Percentiles rank a stretch among this genome's conserved stretches.
phyloP scores from a whole-genome alignment of 371 early-diverging fungal genomes.

The Mortierella sp. region DNA sequence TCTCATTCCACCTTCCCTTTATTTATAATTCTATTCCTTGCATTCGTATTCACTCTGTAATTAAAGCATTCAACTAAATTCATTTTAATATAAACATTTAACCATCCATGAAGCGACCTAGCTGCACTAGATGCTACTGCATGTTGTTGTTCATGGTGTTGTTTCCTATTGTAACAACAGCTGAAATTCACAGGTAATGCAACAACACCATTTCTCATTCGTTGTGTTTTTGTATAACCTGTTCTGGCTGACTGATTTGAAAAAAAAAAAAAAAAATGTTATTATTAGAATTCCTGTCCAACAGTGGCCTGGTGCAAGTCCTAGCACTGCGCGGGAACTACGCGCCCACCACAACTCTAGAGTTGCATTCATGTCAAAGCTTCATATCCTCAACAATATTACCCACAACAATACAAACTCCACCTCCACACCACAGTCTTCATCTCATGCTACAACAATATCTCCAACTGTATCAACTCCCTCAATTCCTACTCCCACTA shows the following conservation, averaged over 20 bases:
- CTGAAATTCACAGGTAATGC: slow-evolving; percentile 30
- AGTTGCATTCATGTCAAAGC: slow-evolving; percentile 43
- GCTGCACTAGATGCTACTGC: slow-evolving; percentile 32
- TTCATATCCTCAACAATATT: slow-evolving; percentile 17
- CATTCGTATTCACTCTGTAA: neutral
- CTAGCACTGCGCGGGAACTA: slow-evolving; percentile 22
- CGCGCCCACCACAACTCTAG: slow-evolving; percentile 39
- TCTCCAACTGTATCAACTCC: neutral
- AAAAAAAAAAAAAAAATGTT: neutral
- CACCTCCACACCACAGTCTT: neutral
- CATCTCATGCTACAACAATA: neutral
- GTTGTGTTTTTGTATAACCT: neutral
- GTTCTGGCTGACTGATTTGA: too few species aligned
- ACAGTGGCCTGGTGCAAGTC: slow-evolving; percentile 31
- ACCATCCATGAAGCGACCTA: slow-evolving; percentile 16
- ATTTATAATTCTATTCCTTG: neutral
- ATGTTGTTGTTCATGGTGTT: slow-evolving; percentile 32
- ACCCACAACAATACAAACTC: neutral
- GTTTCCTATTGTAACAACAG: slow-evolving; percentile 21
- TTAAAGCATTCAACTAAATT: neutral
- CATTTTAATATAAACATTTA: neutral
- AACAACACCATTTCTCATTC: too few species aligned
- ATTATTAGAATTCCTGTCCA: slow-evolving; percentile 43
- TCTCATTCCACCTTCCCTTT: neutral
- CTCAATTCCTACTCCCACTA: neutral